Conservation (phyloP, 2,329 filamentous ascomycete genomes). For the Fusarium tuaranense region DNA sequence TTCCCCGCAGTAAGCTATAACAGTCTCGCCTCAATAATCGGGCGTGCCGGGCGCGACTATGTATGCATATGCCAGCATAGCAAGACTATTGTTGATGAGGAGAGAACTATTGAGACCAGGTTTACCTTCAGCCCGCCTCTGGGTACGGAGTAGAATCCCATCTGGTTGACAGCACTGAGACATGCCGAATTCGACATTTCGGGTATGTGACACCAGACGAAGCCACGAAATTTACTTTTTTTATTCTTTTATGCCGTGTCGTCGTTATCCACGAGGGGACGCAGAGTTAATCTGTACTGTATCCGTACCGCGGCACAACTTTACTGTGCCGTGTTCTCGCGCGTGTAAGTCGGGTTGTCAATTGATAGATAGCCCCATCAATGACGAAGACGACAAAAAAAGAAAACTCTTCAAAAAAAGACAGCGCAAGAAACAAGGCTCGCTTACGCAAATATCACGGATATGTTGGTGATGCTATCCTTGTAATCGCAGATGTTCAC, state of each 20-base stretch:
- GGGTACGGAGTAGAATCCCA: constrained; percentile 21
- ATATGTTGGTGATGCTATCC: constrained; percentile 21
- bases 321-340: not conserved
- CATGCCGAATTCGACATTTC: constrained; percentile 20
- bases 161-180: constrained; percentile 20
- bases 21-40: not conserved
- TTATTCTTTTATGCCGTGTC: not conserved
- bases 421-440: not conserved
- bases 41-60: not conserved
- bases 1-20: not conserved
- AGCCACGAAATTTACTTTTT: constrained; percentile 8
- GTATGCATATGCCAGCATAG: not conserved
- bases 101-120: constrained; percentile 1
- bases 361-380: not conserved
- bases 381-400: not conserved
- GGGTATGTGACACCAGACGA: constrained; percentile 9
- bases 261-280: not conserved
- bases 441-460: constrained; percentile 29
- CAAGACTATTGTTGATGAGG: not conserved
- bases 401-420: not conserved
- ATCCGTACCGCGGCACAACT: not conserved
- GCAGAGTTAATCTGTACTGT: not conserved
- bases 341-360: not conserved
- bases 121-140: constrained; percentile 22
- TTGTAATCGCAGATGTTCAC: constrained; percentile 30